Base-by-base conservation (phyloP, 768 basidiomycete species). In the Phlegmacium glaucopus region DNA sequence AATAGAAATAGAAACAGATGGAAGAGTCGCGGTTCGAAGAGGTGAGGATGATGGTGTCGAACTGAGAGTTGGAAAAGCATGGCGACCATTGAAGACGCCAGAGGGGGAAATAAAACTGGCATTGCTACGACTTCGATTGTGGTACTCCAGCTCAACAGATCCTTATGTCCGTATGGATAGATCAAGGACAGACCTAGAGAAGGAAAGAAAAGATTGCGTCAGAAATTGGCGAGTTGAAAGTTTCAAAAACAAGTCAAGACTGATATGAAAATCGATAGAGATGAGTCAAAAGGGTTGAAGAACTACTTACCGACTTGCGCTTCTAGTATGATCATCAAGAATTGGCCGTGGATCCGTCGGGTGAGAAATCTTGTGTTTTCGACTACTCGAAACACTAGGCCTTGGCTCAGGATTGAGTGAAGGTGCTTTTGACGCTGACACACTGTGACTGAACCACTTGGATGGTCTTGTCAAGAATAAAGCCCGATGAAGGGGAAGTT, bases 311-410 rank as follows among this genome's bases (percentile, higher is more conserved):
- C 74, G 75, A 53, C 77, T 75, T 48, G 73, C 70, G 42, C 2
- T 67, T 69, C n/a, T n/a, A n/a, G n/a, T n/a, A n/a, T n/a, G n/a
- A n/a, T n/a, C n/a, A 53, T 86, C 81, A 53, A 86, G 64, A 45
- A 91, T 85, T 3, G 87, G 90, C 16, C 89, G 70, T 8, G 87
- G 89, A 57, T 91, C 90, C 4, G 87, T 89, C 1, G 89, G 89
- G 38, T 84, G 82, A 27, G 90, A 91, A 32, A 91, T 92, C 73
- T 89, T 90, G 44, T 80, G 85, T 52, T 85, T 88, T 37, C 63
- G 51, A 3, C 60, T 55, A 9, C 61, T 64, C 25, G 67, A 68
- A 44, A 63, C 53, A 51, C 78, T 82, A 1, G 75, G 54, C 48
- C 81, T 67, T 1, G 80, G 75, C 47, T 82, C 79, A 30, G 66